phyloP scores from a whole-genome alignment of 768 basidiomycete genomes.

The Leucocoprinus leucothites region DNA sequence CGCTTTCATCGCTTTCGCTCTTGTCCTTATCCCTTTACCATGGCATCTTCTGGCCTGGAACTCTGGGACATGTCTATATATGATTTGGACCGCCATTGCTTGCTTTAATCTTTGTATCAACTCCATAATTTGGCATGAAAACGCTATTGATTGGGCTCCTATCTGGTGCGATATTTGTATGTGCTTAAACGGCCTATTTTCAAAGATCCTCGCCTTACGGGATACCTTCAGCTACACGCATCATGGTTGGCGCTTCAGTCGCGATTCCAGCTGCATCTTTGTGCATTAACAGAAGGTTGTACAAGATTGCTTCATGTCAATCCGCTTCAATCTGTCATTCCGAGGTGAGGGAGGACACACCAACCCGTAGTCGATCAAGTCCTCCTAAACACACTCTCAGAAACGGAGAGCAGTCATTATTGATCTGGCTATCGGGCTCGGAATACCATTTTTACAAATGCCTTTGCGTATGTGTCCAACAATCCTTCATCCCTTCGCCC shows the following conservation, averaged over 20 bases:
- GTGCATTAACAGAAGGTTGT: too few relatives aligned
- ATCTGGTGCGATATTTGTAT: slow-evolving; percentile 65
- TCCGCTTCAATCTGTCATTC: slow-evolving; percentile 17
- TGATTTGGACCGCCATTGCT: slow-evolving; percentile 59
- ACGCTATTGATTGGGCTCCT: slow-evolving; percentile 50
- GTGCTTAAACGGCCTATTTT: too few relatives aligned
- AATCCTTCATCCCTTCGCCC: slow-evolving; percentile 16
- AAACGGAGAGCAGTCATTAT: slow-evolving; percentile 24
- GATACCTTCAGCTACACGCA: slow-evolving; percentile 36
- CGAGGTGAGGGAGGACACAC: too few relatives aligned
- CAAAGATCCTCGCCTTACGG: too few relatives aligned
- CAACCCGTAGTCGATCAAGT: too few relatives aligned
- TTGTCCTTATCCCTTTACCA: slow-evolving; percentile 13
- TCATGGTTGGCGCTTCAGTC: slow-evolving; percentile 33
- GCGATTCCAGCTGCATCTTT: slow-evolving; percentile 42
- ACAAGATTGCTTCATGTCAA: slow-evolving; percentile 42
- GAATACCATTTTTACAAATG: too few relatives aligned
- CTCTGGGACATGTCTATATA: slow-evolving; percentile 70
- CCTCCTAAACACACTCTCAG: slow-evolving; percentile 26
- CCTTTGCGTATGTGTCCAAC: too few relatives aligned
- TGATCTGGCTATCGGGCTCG: too few relatives aligned
- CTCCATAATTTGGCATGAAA: slow-evolving; percentile 66
- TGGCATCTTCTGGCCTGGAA: slow-evolving; percentile 39
- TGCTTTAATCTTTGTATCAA: slow-evolving; percentile 65
- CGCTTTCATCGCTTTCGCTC: too few relatives aligned